Base-by-base conservation (phyloP, 2,329 filamentous ascomycete species). In the Sphaerulina vaccinii region DNA sequence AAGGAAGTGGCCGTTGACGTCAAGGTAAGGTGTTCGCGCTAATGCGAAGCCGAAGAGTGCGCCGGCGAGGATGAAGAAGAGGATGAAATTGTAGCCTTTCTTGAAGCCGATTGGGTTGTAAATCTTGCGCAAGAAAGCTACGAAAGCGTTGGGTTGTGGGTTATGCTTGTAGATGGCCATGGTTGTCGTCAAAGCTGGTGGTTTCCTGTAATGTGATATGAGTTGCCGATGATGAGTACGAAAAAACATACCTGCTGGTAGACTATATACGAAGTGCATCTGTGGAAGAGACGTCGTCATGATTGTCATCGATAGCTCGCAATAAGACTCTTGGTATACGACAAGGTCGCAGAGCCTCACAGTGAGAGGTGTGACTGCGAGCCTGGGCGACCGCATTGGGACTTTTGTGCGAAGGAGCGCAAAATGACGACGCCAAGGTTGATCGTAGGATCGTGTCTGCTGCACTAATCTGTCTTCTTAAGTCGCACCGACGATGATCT, bases 1-100 rank as follows among this genome's bases (percentile, higher is more conserved):
- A 13, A 54, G 51, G 48, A 59, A 63, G 45, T 42, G 48, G 46
- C 52, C 62, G 42, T 72, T 67, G 60, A 79, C 72, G 64, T 78
- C 65, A 49, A 84, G 66, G 59, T 77, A 81, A 35, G 64, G 64
- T 1, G 81, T 59, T 5, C 78, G 75, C 2, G 75, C 70, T 13
- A 82, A 69, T 3, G 67, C 62, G 61, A 84, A 82, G 11, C 70
- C 73, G 11, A 78, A 46, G 5, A 81, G 62, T 1, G 55, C 55
- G 21, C 51, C 54, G 29, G 51, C 53, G 46, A 56, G 55, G 39
- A 58, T 53, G 51, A 62, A 60, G 52, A 75, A 84, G 2, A 84
- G 70, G 32, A 70, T 57, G 57, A 84, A 81, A 64, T 82, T 84
- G 71, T 82, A 83, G 29, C 71, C 72, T 60, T 78, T 79, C 2